phyloP scores from a whole-genome alignment of 306 rosid species.

The Quercus berberidifolia region DNA sequence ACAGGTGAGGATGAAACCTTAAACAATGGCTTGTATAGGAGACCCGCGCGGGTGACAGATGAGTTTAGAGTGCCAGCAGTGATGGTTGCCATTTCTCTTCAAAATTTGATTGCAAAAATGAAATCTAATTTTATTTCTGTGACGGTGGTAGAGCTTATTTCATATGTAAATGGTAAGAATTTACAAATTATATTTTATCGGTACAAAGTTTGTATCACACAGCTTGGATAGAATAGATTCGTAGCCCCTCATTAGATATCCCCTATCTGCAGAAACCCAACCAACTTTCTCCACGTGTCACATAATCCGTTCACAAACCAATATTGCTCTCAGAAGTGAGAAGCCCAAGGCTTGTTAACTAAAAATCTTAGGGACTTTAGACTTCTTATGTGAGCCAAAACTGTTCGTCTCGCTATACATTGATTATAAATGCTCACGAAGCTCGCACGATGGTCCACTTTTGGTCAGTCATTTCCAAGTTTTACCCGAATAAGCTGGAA shows the following conservation, averaged over 20 bases:
- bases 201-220: conserved; percentile 43
- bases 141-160: conserved; percentile 15
- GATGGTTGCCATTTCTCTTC: conserved; percentile 68
- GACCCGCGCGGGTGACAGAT: conserved; percentile 45
- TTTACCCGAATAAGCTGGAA: background rate
- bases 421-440: background rate
- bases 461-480: background rate
- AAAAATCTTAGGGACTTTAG: too few relatives aligned
- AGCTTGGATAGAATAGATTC: conserved; percentile 54
- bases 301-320: conserved; percentile 22
- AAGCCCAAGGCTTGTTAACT: background rate
- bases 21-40: conserved; percentile 49
- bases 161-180: background rate
- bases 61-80: conserved; percentile 53
- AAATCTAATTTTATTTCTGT: background rate
- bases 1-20: conserved; percentile 54
- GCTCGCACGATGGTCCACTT: background rate
- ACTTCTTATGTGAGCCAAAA: background rate
- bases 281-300: conserved; percentile 46
- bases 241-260: conserved; percentile 48
- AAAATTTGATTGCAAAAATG: conserved; percentile 2
- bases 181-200: conserved; percentile 32
- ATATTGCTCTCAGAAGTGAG: background rate
- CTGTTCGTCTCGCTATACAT: too few relatives aligned
- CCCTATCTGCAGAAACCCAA: conserved; percentile 60